These are phyloP conservation scores for Hypoxylon sp. DNA, from an alignment of 2,329 filamentous ascomycete genomes.

Conservation along the genomic window DNA sequence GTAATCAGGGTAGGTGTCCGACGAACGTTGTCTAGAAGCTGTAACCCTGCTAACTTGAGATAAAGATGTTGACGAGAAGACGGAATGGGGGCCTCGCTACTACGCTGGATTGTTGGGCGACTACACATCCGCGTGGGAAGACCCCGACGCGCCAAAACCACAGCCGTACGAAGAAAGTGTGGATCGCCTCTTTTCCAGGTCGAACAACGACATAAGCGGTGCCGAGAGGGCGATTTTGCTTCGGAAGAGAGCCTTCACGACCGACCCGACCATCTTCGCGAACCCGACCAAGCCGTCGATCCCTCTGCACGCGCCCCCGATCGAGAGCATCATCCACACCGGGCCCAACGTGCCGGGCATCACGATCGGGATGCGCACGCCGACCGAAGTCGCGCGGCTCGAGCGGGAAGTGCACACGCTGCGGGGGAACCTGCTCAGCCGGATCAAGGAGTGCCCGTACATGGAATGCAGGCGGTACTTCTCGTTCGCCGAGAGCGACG, in stretches of 20 bases:
- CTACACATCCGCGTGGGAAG: constrained; percentile 8
- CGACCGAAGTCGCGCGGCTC: constrained; percentile 50
- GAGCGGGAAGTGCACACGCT: constrained; percentile 48
- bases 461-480: constrained; percentile 48
- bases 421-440: constrained; percentile 47
- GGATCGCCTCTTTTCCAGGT: constrained; percentile 25
- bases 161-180: not conserved
- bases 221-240: constrained; percentile 19
- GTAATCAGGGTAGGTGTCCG: constrained; percentile 40
- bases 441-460: constrained; percentile 51
- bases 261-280: constrained; percentile 43
- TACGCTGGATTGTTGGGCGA: not conserved
- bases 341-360: constrained; percentile 48
- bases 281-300: constrained; percentile 46
- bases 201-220: constrained; percentile 19
- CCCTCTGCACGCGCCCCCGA: constrained; percentile 47
- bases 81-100: constrained; percentile 37
- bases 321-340: constrained; percentile 50
- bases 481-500: constrained; percentile 39
- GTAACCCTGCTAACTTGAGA: constrained; percentile 13
- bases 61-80: constrained; percentile 11
- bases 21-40: not conserved
- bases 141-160: not conserved
- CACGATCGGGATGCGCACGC: constrained; percentile 51
- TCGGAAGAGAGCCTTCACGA: constrained; percentile 44